Base-by-base conservation (phyloP, 2,329 filamentous ascomycete genomes). In the Plenodomus tracheiphilus region DNA sequence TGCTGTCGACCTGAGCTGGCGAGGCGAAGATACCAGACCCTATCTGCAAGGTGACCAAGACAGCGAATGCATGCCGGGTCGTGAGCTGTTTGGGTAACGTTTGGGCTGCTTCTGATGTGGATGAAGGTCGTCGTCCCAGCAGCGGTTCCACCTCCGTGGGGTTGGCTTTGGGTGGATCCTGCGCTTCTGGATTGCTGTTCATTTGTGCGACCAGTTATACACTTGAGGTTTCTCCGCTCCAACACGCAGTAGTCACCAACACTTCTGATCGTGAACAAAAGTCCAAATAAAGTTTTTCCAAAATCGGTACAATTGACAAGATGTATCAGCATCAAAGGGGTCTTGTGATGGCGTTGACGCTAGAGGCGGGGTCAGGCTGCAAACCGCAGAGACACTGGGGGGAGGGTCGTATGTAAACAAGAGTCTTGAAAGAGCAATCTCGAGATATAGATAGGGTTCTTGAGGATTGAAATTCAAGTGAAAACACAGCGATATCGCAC, bases 21-120 rank as follows among this genome's bases (percentile, higher is more conserved):
- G 83, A 85, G 0, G 84, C 85, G 57, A 87, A 87, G 16, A 87
- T 80, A 28, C 84, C 84, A 43, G 81, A 83, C 7, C 84, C 84
- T 40, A 86, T 85, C 45, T 85, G 83, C 51, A 86, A 82, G 58
- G 81, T 82, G 51, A 86, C 79, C 35, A 86, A 75, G 39, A 86
- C 82, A 18, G 80, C 81, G 53, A 85, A 85, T 1, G 68, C 69
- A 60, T 70, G 68, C 20, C 68, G 66, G 22, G 66, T 66, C n/a
- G 68, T 69, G 37, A 71, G 68, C 47, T 67, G 68, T 38, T 67
- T 65, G 3, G 54, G 20, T 17, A 51, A 40, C 25, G 46, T 42
- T 10, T 56, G 48, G 37, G 53, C 41, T n/a, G 39, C 38, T 4
- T 41, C 44, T 36, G 64, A 59, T 17, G 47, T 19, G 13, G 54